Percentiles rank a stretch among this genome's conserved stretches.
phyloP scores from a whole-genome alignment of 2,329 filamentous ascomycete genomes.

The Colletotrichum tropicicola region DNA sequence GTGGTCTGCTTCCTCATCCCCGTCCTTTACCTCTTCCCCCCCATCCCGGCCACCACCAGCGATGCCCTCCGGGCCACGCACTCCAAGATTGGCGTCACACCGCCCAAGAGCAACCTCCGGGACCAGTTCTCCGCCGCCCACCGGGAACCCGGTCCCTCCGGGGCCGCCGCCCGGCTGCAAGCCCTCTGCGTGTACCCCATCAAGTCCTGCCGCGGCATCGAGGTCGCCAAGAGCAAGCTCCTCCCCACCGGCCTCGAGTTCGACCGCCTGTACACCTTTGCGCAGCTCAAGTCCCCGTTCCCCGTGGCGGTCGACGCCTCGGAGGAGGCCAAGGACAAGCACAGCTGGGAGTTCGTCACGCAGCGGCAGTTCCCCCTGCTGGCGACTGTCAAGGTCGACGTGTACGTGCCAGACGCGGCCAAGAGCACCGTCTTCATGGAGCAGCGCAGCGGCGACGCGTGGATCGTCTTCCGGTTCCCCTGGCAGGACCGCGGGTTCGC shows the following conservation, averaged over 20 bases:
- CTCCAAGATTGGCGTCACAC: constrained; percentile 53
- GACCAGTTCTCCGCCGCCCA: constrained; percentile 31
- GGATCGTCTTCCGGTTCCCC: constrained; percentile 74
- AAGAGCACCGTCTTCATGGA: constrained; percentile 58
- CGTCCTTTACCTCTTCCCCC: constrained; percentile 63
- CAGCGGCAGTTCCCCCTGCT: constrained; percentile 75
- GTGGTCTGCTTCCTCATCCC: constrained; percentile 61
- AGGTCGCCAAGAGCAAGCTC: constrained; percentile 72
- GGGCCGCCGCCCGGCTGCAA: constrained; percentile 48
- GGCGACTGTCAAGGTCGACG: constrained; percentile 72
- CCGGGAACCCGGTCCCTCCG: constrained; percentile 23
- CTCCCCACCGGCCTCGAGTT: constrained; percentile 76
- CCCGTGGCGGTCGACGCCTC: constrained; percentile 47
- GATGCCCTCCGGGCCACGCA: constrained; percentile 66
- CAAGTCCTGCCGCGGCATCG: constrained; percentile 83
- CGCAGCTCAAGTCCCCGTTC: constrained; percentile 66
- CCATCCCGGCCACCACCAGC: constrained; percentile 59
- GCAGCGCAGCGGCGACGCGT: constrained; percentile 57
- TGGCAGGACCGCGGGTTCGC: constrained; percentile 60
- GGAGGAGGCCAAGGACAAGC: constrained; percentile 48
- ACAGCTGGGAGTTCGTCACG: constrained; percentile 76
- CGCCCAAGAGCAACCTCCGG: constrained; percentile 47
- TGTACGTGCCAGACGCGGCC: constrained; percentile 74
- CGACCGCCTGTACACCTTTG: constrained; percentile 86
- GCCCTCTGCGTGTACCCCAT: constrained; percentile 84